A percentile compares a stretch with the other conserved stretches of the same genome.
phyloP scores from a whole-genome alignment of 208 protist species.

The Leishmania guyanensis region DNA sequence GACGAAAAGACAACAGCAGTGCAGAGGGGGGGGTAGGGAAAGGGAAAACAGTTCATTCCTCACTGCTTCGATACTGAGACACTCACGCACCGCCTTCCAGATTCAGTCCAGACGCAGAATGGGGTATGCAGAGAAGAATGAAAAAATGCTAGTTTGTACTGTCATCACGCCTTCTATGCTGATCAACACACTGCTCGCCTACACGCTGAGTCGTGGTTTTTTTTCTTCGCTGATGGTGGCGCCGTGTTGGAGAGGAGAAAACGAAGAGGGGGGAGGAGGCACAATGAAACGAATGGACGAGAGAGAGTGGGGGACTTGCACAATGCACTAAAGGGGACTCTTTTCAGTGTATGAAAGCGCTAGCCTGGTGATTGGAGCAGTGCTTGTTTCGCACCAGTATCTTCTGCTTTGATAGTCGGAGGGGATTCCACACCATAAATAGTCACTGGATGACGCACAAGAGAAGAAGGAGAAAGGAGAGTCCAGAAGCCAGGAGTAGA shows the following conservation, averaged over 20 bases:
- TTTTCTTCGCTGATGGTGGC: neutral
- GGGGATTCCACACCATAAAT: neutral
- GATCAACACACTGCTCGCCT: neutral
- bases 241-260: neutral
- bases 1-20: too few species aligned
- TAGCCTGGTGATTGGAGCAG: neutral
- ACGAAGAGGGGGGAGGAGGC: too few species aligned
- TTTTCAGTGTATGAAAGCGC: neutral
- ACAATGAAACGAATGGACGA: neutral
- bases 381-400: neutral
- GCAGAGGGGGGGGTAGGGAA: too few species aligned
- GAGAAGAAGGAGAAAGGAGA: neutral
- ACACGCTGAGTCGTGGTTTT: neutral
- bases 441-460: neutral
- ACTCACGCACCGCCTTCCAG: too few species aligned
- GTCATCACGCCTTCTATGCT: neutral
- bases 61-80: too few species aligned
- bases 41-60: too few species aligned
- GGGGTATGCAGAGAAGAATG: too few species aligned
- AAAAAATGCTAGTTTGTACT: neutral
- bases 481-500: neutral
- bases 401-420: neutral
- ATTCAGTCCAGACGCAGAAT: too few species aligned
- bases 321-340: neutral
- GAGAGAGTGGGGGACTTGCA: neutral